Evolutionary conservation across 345 rosid genomes (phyloP).

Genomic region (Heritiera littoralis): DNA sequence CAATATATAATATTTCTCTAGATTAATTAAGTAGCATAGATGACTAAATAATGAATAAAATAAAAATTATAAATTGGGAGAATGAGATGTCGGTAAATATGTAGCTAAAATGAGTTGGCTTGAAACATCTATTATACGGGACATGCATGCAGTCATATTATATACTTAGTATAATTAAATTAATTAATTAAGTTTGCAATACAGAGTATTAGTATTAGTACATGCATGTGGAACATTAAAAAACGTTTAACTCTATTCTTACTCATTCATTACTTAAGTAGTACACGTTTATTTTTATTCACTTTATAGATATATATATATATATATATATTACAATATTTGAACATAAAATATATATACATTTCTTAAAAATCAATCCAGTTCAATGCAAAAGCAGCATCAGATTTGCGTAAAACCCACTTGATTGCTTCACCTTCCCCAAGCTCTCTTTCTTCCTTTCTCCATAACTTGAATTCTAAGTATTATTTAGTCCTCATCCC

Average conservation of each 20-base stretch:
- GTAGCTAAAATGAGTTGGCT: not conserved
- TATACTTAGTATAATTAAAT: too few relatives aligned
- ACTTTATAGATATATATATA: not conserved
- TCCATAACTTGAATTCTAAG: slow-evolving; percentile 58
- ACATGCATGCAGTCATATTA: too few relatives aligned
- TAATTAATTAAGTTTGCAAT: too few relatives aligned
- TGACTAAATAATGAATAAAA: too few relatives aligned
- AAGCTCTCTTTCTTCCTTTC: slow-evolving; percentile 17
- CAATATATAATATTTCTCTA: too few relatives aligned
- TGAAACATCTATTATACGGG: not conserved
- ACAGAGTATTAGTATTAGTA: too few relatives aligned
- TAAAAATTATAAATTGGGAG: not conserved
- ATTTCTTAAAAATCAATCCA: slow-evolving; percentile 63
- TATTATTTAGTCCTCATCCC: slow-evolving; percentile 41
- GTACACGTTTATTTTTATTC: slow-evolving; percentile 28
- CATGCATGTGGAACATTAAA: not conserved
- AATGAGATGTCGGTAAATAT: not conserved
- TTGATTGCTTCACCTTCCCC: slow-evolving; percentile 56
- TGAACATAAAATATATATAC: slow-evolving; percentile 3
- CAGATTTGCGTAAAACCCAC: slow-evolving; percentile 68
- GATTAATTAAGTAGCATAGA: too few relatives aligned
- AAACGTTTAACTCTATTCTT: slow-evolving; percentile 15
- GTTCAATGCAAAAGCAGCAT: slow-evolving; percentile 47
- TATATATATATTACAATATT: too few relatives aligned
- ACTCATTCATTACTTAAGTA: not conserved